Conservation (phyloP, 139 green algal species). For the Penium margaritaceum region DNA sequence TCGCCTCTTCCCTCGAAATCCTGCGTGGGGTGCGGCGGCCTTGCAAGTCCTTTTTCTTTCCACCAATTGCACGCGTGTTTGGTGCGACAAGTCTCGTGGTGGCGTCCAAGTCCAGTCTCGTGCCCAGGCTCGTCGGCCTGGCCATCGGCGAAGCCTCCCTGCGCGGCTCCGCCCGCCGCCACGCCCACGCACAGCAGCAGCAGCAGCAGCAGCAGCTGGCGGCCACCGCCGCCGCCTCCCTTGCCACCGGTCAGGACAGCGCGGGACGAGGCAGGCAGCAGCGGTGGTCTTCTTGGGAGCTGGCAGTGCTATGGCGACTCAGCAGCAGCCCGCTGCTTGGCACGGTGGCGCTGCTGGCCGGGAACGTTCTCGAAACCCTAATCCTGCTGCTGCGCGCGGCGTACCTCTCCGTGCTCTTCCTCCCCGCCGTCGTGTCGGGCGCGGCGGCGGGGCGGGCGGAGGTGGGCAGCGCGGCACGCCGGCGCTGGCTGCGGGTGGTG, state of each 20-base stretch:
- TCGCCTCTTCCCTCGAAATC: no score
- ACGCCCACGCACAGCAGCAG: background rate
- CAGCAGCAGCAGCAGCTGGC: background rate
- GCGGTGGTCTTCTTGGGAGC: no score
- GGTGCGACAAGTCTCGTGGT: slow-evolving; percentile 6
- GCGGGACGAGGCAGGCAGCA: no score
- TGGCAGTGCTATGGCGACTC: no score
- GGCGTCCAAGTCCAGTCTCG: slow-evolving; percentile 29
- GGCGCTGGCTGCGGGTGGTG: slow-evolving; percentile 33
- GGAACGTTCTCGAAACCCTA: slow-evolving; percentile 25
- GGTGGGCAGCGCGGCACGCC: background rate
- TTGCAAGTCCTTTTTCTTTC: slow-evolving; percentile 17
- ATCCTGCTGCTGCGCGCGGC: slow-evolving; percentile 16
- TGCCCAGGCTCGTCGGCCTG: slow-evolving; percentile 18
- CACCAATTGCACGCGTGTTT: slow-evolving; percentile 17
- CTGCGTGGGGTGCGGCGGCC: no score
- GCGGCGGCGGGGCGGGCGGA: slow-evolving; percentile 9
- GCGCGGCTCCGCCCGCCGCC: background rate
- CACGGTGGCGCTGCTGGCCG: no score
- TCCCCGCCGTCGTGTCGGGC: slow-evolving; percentile 21
- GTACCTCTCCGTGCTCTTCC: slow-evolving; percentile 42
- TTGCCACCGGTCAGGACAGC: no score
- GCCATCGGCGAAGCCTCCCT: slow-evolving; percentile 29
- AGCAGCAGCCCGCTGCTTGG: background rate
- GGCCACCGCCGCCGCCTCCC: background rate